Base-by-base conservation (phyloP, 306 rosid genomes). In the Canavalia ensiformis region DNA sequence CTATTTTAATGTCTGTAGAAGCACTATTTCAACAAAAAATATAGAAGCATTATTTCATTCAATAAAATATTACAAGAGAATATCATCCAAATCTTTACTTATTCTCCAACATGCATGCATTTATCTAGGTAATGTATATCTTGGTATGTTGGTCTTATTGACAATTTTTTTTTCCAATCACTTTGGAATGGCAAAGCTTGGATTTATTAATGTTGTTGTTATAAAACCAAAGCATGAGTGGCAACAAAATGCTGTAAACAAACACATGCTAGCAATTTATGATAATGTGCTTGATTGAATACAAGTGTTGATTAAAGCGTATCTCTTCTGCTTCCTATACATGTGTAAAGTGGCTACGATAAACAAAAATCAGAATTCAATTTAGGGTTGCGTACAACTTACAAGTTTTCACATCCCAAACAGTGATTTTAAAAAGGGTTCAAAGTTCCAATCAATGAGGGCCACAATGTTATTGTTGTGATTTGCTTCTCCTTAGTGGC, bases 221-320 rank as follows among this genome's bases (percentile, higher is more conserved):
- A 65, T 51, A 52, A 30, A 65, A 81, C 54, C 49, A 75, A 25
- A 57, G 8, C 81, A 25, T 18, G 18, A 67, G 72, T 82, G 81
- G 56, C 28, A 34, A 54, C 56, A 74, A 66, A 54, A n/a, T 29
- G 57, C 69, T 50, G 68, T 34, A 34, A 58, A 31, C 34, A 76
- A 49, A 47, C 49, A 45, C 72, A 68, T 57, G 71, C 55, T 8
- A 74, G 69, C 82, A 70, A 83, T n/a, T 7, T 25, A 11, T 11
- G 8, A 51, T 42, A 35, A 70, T 72, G 37, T 70, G 75, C 74
- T 59, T 82, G 5, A 52, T 30, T 67, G 41, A 49, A 46, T 52
- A 51, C 67, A 72, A 30, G 30, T 56, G 8, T 56, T 12, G 6
- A 29, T 45, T 35, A 41, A 57, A 29, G 18, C 30, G n/a, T 47